Percentiles rank a stretch among this genome's conserved stretches.
phyloP scores from a whole-genome alignment of 164 flowering plant genomes.

The Magnolia changhungtana region DNA sequence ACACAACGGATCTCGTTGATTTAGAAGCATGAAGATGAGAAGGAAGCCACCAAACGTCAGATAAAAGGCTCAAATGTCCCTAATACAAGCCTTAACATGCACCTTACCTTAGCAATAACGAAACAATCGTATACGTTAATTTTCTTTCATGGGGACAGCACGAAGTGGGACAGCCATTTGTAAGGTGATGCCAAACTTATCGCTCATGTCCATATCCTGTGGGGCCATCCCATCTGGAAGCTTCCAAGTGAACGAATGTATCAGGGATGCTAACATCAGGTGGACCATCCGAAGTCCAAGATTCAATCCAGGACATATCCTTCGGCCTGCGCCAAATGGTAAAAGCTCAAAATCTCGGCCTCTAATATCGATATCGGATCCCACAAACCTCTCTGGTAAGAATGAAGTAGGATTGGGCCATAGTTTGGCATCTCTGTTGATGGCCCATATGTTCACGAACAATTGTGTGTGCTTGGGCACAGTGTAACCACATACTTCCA shows the following conservation, averaged over 20 bases:
- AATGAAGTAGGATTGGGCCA: background rate
- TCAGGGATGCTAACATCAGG: slow-evolving; percentile 9
- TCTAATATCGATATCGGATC: background rate
- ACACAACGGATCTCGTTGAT: no score
- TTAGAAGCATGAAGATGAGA: no score
- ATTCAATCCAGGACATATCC: slow-evolving; percentile 16
- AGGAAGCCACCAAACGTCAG: no score
- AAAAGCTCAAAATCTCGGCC: background rate
- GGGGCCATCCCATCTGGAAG: background rate
- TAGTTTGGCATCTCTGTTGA: background rate
- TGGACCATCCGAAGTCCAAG: slow-evolving; percentile 11
- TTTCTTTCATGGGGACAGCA: background rate
- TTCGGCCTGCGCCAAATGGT: slow-evolving; percentile 18
- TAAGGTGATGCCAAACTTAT: slow-evolving; percentile 12
- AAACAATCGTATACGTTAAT: no score
- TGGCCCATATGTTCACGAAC: slow-evolving; percentile 20
- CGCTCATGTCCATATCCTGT: slow-evolving; percentile 14
- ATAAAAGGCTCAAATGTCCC: no score
- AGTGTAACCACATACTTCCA: slow-evolving; percentile 1
- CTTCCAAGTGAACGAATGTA: slow-evolving; percentile 17
- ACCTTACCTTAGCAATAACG: no score
- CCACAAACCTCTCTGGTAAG: background rate
- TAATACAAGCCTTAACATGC: no score
- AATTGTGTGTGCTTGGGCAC: slow-evolving; percentile 10
- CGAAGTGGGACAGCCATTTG: slow-evolving; percentile 8